These are phyloP conservation scores for Eutrema japonicum DNA, from an alignment of 345 rosid genomes.

Conservation along the genomic window DNA sequence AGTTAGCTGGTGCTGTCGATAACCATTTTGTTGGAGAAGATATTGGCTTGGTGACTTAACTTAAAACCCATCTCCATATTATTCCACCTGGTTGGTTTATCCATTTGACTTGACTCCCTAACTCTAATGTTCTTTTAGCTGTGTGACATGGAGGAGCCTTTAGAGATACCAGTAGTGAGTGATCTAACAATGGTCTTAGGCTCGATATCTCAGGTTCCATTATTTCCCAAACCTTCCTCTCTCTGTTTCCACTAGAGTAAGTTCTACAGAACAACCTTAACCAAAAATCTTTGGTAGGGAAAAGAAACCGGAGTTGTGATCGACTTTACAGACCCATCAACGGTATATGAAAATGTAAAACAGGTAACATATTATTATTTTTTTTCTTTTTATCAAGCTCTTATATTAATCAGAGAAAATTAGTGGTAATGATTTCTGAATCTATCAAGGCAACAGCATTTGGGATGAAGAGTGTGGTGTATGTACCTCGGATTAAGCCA, in stretches of 20 bases:
- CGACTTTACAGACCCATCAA: constrained; percentile 82
- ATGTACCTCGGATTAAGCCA: constrained; percentile 67
- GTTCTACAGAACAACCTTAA: background rate
- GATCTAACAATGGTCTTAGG: constrained; percentile 91
- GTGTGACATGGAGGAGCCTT: constrained; percentile 83
- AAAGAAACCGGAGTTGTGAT: constrained; percentile 84
- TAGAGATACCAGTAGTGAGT: constrained; percentile 82
- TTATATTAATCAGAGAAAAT: background rate
- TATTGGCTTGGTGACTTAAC: constrained; percentile 64
- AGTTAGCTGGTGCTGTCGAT: constrained; percentile 91
- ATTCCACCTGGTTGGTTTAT: constrained; percentile 13
- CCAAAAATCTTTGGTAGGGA: constrained; percentile 51
- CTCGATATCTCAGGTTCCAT: constrained; percentile 88
- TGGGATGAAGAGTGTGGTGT: constrained; percentile 82
- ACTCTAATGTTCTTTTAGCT: constrained; percentile 49
- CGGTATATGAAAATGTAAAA: constrained; percentile 91
- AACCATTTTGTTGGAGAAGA: constrained; percentile 79
- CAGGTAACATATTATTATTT: constrained; percentile 53
- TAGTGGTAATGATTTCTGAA: background rate
- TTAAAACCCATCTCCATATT: background rate
- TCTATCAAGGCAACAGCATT: constrained; percentile 74
- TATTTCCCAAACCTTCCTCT: constrained; percentile 1
- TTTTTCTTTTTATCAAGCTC: background rate
- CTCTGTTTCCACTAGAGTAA: constrained; percentile 6
- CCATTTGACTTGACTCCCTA: constrained; percentile 10